phyloP scores from a whole-genome alignment of 2,329 filamentous ascomycete genomes.

The Bipolaris cookei region DNA sequence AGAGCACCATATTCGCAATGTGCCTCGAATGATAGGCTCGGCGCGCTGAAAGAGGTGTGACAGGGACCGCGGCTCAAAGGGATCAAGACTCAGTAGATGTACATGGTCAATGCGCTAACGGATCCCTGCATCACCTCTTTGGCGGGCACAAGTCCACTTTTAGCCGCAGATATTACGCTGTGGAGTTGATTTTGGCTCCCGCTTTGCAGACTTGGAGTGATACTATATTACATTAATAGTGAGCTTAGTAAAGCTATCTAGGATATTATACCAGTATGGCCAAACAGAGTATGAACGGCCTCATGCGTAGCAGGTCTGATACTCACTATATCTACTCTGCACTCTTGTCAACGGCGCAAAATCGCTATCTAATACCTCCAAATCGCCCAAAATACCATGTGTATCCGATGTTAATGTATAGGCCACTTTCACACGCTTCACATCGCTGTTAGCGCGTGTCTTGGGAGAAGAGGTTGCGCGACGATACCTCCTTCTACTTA shows the following conservation, averaged over 20 bases:
- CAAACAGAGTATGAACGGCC: not conserved
- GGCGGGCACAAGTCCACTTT: conserved; percentile 18
- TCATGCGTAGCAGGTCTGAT: conserved; percentile 2
- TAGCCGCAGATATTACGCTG: conserved; percentile 11
- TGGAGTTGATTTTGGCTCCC: not conserved
- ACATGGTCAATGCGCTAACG: conserved; percentile 10
- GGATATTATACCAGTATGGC: too few species aligned
- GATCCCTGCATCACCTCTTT: conserved; percentile 13
- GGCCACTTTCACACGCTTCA: not conserved
- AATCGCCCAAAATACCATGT: conserved; percentile 8
- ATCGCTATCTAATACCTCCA: conserved; percentile 8
- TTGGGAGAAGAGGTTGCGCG: not conserved
- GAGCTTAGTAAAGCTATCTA: not conserved
- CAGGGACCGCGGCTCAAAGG: conserved; percentile 4
- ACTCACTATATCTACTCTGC: conserved; percentile 13
- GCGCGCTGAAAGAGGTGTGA: conserved; percentile 13
- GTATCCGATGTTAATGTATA: not conserved
- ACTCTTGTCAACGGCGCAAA: conserved; percentile 28
- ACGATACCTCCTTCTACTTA: conserved; percentile 9
- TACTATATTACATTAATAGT: not conserved
- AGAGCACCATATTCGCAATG: conserved; percentile 65
- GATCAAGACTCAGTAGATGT: conserved; percentile 2
- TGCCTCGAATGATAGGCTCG: conserved; percentile 13
- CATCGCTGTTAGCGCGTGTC: not conserved
- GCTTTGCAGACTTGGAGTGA: not conserved